Evolutionary conservation across 441 rosid species (phyloP).

Genomic region (Corymbia calophylla): DNA sequence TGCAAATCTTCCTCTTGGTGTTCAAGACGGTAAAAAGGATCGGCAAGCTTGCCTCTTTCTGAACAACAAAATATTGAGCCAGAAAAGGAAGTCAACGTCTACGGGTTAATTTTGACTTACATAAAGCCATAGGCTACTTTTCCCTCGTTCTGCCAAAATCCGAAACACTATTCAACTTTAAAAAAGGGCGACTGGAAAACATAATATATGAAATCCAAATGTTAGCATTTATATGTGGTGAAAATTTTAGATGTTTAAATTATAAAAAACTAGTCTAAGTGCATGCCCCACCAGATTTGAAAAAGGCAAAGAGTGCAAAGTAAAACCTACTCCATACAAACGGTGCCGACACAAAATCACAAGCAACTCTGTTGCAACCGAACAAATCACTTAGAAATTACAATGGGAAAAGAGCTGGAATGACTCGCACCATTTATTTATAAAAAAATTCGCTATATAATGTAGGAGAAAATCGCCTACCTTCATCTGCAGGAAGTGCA

Average conservation of each 20-base stretch:
- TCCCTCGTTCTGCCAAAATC: neutral
- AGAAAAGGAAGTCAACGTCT: neutral
- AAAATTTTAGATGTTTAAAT: neutral
- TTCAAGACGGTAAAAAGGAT: slow-evolving; percentile 90
- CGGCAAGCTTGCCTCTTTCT: slow-evolving; percentile 87
- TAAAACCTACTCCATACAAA: neutral
- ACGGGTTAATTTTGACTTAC: neutral
- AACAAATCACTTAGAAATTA: neutral
- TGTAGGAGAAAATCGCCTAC: slow-evolving; percentile 23
- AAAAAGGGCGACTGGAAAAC: neutral
- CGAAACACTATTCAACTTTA: neutral
- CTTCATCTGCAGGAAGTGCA: slow-evolving; percentile 93
- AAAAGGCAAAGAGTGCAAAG: neutral
- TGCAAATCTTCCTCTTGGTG: slow-evolving; percentile 85
- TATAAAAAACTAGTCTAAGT: neutral
- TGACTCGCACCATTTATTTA: neutral
- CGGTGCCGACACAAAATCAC: neutral
- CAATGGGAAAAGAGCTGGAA: neutral
- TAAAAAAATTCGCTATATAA: neutral
- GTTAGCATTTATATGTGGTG: neutral
- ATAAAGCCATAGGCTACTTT: neutral
- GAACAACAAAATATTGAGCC: slow-evolving; percentile 5
- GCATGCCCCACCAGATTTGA: neutral
- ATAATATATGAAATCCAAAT: neutral
- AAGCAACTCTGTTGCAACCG: neutral